Evolutionary conservation across 805 yeast genomes (phyloP), one percentile per base, ranked within the genome.

Genomic region (Tanozyma kutaoensis): DNA sequence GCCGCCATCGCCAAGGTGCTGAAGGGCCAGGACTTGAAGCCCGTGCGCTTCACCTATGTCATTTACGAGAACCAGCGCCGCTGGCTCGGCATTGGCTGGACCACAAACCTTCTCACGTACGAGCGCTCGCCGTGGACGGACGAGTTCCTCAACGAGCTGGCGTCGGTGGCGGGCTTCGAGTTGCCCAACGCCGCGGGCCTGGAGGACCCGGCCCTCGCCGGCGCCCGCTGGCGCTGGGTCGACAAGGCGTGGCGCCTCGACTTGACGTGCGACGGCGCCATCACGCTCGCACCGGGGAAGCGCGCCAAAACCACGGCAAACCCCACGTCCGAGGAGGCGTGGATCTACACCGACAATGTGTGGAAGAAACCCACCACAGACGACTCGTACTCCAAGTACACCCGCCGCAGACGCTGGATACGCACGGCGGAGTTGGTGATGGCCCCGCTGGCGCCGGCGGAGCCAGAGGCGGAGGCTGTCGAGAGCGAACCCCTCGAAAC

Each of bases 21-120:
- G 42, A 52, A 53, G 33, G 19, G 27, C 39, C 9, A 23, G 31
- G 8, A 24, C 33, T 23, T 33, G 12, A 52, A 58, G 28, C 71
- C 74, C 2, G 85, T 82, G 17, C 56, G 86, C 30, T 91, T 86
- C 51, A 86, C 96, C 4, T 88, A 82, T 51, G 96, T 84, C 2
- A 61, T 91, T 8, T 86, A 76, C 50, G 98, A 88, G 49, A 88
- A 88, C 49, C 97, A 88, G 57, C 72, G 98, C 45, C 74, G 93
- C 42, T 88, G 98, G 98, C 62, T 88, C 22, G 97, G 96, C 10
- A 81, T 88, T 40, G 98, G 98, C 9, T 88, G 98, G 98, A 88
- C 97, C 0, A 64, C 93, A 11, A 85, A 85, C 45, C 62, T 91
- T 46, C 63, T 91, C 35, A 76, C 93, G 26, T 88, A 88, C 46